Percentiles rank a stretch among this genome's conserved stretches.
phyloP scores from a whole-genome alignment of 2,329 filamentous ascomycete genomes.

The Bipolaris zeicola region DNA sequence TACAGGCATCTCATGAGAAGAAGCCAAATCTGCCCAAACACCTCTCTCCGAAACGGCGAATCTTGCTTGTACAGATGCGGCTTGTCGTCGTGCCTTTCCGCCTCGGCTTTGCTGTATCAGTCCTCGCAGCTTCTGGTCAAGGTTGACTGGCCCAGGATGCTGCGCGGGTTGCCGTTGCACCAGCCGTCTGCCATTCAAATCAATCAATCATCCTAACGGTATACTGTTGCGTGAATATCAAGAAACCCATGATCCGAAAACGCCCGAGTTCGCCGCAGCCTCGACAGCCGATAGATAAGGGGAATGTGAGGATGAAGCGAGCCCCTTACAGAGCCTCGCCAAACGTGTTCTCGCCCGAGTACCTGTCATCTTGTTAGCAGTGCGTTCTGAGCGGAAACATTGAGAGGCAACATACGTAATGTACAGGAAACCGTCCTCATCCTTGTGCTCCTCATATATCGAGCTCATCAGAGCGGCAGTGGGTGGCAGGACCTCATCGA shows the following conservation, averaged over 20 bases:
- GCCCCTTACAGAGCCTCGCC: slow-evolving; percentile 59
- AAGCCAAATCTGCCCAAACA: slow-evolving; percentile 13
- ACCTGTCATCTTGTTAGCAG: slow-evolving; percentile 57
- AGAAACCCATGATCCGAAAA: slow-evolving; percentile 37
- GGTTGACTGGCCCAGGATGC: slow-evolving; percentile 15
- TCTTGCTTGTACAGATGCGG: not conserved
- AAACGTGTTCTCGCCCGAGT: slow-evolving; percentile 99
- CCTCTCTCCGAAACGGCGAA: not conserved
- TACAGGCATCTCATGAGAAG: slow-evolving; percentile 24
- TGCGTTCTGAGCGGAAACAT: not conserved
- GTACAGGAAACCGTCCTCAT: slow-evolving; percentile 88
- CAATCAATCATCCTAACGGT: slow-evolving; percentile 22
- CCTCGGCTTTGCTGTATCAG: slow-evolving; percentile 4
- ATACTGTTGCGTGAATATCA: slow-evolving; percentile 27
- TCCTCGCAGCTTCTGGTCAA: slow-evolving; percentile 4
- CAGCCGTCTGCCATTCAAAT: slow-evolving; percentile 19
- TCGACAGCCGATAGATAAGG: slow-evolving; percentile 26
- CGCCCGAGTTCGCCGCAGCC: slow-evolving; percentile 37
- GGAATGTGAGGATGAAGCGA: slow-evolving; percentile 13
- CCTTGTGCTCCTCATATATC: slow-evolving; percentile 99
- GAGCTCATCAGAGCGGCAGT: slow-evolving; percentile 98
- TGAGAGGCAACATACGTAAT: slow-evolving; percentile 72
- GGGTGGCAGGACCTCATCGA: slow-evolving; percentile 95
- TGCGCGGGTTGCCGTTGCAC: slow-evolving; percentile 9
- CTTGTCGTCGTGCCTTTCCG: not conserved